Evolutionary conservation across 257 asterid genomes (phyloP).

Genomic region (Solanum medicagineum): DNA sequence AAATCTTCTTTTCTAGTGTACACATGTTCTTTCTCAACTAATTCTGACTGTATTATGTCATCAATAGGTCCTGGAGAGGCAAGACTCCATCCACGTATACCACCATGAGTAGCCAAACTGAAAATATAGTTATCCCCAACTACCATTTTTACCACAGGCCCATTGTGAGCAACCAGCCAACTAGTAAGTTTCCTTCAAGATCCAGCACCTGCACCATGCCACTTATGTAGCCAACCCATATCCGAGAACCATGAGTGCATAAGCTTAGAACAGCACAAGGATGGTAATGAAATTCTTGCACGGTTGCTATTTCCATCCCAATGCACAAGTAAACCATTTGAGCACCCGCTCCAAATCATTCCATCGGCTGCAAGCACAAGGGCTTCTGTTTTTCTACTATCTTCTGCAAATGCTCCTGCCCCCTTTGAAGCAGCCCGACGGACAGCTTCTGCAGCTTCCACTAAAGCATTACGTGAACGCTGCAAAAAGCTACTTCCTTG

Average conservation of each 20-base stretch:
- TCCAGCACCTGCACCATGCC: conserved; percentile 76
- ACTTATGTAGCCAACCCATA: conserved; percentile 85
- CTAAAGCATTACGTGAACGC: conserved; percentile 73
- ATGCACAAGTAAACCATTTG: conserved; percentile 70
- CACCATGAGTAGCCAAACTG: conserved; percentile 92
- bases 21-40: conserved; percentile 43
- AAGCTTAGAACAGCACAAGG: conserved; percentile 66
- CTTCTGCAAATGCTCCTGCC: conserved; percentile 66
- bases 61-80: conserved; percentile 90
- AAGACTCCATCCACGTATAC: conserved; percentile 83
- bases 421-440: conserved; percentile 79
- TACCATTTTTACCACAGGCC: conserved; percentile 63
- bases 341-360: conserved; percentile 74
- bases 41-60: conserved; percentile 36
- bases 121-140: conserved; percentile 49
- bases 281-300: conserved; percentile 70
- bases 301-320: conserved; percentile 95
- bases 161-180: conserved; percentile 74
- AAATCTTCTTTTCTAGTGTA: conserved; percentile 48
- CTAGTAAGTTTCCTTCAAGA: conserved; percentile 60
- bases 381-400: conserved; percentile 62
- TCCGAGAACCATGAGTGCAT: conserved; percentile 51
- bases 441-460: conserved; percentile 99
- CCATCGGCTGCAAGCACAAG: conserved; percentile 67
- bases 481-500: conserved; percentile 63